phyloP scores from a whole-genome alignment of 176 grass and related monocot genomes.

The Echinochloa phyllopogon region DNA sequence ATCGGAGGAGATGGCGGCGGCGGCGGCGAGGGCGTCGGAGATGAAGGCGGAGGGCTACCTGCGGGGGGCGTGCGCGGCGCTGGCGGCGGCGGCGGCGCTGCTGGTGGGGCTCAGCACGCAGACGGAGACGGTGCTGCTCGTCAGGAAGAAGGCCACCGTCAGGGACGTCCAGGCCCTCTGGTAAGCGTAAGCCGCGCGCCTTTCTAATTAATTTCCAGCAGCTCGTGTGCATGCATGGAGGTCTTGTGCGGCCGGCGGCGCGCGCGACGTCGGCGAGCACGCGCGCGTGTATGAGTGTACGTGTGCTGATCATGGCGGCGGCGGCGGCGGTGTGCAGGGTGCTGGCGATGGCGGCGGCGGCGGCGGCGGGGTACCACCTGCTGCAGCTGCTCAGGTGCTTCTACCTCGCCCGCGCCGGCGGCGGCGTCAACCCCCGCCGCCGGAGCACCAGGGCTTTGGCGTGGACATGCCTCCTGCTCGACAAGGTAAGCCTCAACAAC shows the following conservation, averaged over 20 bases:
- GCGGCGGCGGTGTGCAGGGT: slow-evolving; percentile 11
- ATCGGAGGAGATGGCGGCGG: neutral
- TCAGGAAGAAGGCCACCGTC: slow-evolving; percentile 63
- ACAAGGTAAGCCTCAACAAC: slow-evolving; percentile 57
- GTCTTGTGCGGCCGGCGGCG: no score
- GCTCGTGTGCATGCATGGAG: no score
- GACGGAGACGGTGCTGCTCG: slow-evolving; percentile 71
- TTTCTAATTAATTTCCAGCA: no score
- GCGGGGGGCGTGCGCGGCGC: slow-evolving; percentile 50
- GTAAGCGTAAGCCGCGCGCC: slow-evolving; percentile 18
- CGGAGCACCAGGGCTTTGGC: slow-evolving; percentile 47
- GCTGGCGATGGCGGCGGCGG: slow-evolving; percentile 45
- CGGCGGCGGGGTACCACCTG: slow-evolving; percentile 72
- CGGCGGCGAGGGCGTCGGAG: slow-evolving; percentile 34
- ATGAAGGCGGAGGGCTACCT: slow-evolving; percentile 59
- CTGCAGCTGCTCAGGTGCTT: slow-evolving; percentile 79
- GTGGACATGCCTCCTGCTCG: slow-evolving; percentile 73
- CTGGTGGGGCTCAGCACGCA: slow-evolving; percentile 69
- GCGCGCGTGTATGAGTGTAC: no score
- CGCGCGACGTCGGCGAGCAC: no score
- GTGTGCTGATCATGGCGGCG: no score
- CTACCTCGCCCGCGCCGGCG: slow-evolving; percentile 44
- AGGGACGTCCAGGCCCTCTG: slow-evolving; percentile 82
- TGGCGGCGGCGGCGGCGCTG: slow-evolving; percentile 65
- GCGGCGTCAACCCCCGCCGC: slow-evolving; percentile 31